Percentiles rank a stretch among this genome's conserved stretches.
These are phyloP conservation scores for Quillaja saponaria DNA, from an alignment of 306 rosid genomes.

Conservation along the genomic window DNA sequence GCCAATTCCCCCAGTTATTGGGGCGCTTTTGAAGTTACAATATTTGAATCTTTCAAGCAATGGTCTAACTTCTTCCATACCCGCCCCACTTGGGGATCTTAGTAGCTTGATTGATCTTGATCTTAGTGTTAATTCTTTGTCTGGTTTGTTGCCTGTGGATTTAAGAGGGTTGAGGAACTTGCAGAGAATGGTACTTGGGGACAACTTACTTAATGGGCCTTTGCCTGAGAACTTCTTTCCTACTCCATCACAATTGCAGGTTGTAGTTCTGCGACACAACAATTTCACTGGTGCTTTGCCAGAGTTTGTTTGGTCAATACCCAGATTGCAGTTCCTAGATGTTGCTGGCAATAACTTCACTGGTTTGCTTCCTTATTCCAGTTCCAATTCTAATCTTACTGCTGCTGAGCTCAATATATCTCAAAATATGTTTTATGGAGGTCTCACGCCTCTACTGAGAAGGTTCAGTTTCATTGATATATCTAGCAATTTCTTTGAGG, in stretches of 20 bases:
- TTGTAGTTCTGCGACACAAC: slow-evolving; percentile 53
- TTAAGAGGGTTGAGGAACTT: slow-evolving; percentile 61
- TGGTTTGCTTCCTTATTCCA: slow-evolving; percentile 62
- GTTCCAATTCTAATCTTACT: slow-evolving; percentile 37
- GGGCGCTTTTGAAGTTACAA: slow-evolving; percentile 59
- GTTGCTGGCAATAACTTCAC: slow-evolving; percentile 71
- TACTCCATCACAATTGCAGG: slow-evolving; percentile 47
- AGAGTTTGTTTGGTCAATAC: slow-evolving; percentile 56
- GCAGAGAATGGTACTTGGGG: slow-evolving; percentile 49
- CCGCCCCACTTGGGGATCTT: slow-evolving; percentile 61
- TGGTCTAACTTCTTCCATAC: slow-evolving; percentile 55
- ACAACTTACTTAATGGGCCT: slow-evolving; percentile 54
- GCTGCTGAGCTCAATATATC: slow-evolving; percentile 56
- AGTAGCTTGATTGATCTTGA: slow-evolving; percentile 77
- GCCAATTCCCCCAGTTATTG: slow-evolving; percentile 52
- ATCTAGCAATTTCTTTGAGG: slow-evolving; percentile 74
- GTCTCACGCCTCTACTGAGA: slow-evolving; percentile 46
- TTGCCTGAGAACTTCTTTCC: slow-evolving; percentile 52
- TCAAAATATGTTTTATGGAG: slow-evolving; percentile 68
- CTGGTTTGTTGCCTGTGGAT: slow-evolving; percentile 49
- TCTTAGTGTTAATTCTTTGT: slow-evolving; percentile 65
- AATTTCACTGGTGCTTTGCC: slow-evolving; percentile 62
- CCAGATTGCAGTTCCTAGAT: slow-evolving; percentile 62
- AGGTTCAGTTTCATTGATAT: slow-evolving; percentile 65
- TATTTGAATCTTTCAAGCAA: slow-evolving; percentile 76